These are phyloP conservation scores for Talaromyces adpressus DNA, from an alignment of 495 filamentous ascomycete genomes.

Conservation along the genomic window DNA sequence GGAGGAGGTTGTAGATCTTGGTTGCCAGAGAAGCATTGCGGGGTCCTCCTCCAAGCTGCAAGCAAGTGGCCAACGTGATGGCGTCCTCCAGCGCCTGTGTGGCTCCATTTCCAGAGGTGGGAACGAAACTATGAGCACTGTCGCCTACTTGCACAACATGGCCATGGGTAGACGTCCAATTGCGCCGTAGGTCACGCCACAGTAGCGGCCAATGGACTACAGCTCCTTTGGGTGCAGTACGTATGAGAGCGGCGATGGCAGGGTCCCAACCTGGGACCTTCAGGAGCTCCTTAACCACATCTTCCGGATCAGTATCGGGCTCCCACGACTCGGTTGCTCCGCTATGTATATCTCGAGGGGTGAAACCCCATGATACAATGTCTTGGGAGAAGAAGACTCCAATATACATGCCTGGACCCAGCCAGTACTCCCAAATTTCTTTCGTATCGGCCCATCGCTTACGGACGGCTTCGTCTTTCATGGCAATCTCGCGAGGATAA, in stretches of 20 bases:
- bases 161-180: constrained; percentile 53
- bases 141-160: constrained; percentile 64
- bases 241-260: constrained; percentile 48
- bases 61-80: constrained; percentile 54
- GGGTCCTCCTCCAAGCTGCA: constrained; percentile 47
- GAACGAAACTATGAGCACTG: constrained; percentile 65
- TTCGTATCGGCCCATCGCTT: constrained; percentile 10
- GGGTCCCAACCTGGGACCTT: constrained; percentile 56
- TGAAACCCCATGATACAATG: not conserved
- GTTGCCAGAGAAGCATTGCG: constrained; percentile 31
- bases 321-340: constrained; percentile 39
- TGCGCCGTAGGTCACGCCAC: constrained; percentile 59
- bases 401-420: constrained; percentile 19
- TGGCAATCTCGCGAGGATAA: constrained; percentile 11
- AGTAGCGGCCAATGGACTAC: constrained; percentile 68
- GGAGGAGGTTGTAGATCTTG: constrained; percentile 37
- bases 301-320: constrained; percentile 43
- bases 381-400: constrained; percentile 7
- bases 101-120: constrained; percentile 63
- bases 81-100: constrained; percentile 70
- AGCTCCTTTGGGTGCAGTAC: constrained; percentile 47
- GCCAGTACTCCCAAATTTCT: constrained; percentile 14
- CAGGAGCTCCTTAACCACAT: constrained; percentile 52
- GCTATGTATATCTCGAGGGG: constrained; percentile 5
- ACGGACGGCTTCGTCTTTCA: constrained; percentile 11